A percentile compares a stretch with the other conserved stretches of the same genome.
These are phyloP conservation scores for Dioscorea cayenensis DNA, from an alignment of 116 monocot species.

Conservation along the genomic window DNA sequence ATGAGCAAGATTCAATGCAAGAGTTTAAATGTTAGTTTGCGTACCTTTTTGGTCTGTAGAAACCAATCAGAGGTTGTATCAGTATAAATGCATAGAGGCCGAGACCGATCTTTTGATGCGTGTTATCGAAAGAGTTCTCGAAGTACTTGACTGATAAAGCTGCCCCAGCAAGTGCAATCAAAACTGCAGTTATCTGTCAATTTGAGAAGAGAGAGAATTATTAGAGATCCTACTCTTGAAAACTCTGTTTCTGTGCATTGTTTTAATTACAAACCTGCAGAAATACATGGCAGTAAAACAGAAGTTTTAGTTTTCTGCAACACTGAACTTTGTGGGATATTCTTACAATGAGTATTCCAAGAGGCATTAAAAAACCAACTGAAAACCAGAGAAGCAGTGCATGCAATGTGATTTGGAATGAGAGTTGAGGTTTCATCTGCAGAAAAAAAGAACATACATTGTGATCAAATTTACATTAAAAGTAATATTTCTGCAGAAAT, in stretches of 20 bases:
- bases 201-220: background rate
- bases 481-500: background rate
- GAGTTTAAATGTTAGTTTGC: background rate
- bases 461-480: background rate
- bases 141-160: conserved; percentile 56
- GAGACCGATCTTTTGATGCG: conserved; percentile 66
- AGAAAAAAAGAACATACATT: background rate
- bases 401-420: conserved; percentile 63
- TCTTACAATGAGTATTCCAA: conserved; percentile 61
- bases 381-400: conserved; percentile 81
- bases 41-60: conserved; percentile 62
- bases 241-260: too few species aligned
- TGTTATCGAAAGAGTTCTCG: conserved; percentile 74
- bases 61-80: conserved; percentile 61
- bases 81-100: conserved; percentile 54
- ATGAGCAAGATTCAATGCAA: background rate
- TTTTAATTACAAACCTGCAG: conserved; percentile 42
- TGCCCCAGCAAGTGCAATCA: conserved; percentile 51
- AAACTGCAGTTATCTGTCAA: conserved; percentile 44
- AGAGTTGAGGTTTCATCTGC: conserved; percentile 40
- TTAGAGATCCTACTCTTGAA: background rate
- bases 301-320: conserved; percentile 28
- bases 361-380: conserved; percentile 73
- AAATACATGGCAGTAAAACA: conserved; percentile 72
- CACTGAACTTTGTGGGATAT: conserved; percentile 39